A percentile compares a stretch with the other conserved stretches of the same genome.
Conservation (phyloP, 768 basidiomycete species). For the Tylopilus vinaceipallidus region DNA sequence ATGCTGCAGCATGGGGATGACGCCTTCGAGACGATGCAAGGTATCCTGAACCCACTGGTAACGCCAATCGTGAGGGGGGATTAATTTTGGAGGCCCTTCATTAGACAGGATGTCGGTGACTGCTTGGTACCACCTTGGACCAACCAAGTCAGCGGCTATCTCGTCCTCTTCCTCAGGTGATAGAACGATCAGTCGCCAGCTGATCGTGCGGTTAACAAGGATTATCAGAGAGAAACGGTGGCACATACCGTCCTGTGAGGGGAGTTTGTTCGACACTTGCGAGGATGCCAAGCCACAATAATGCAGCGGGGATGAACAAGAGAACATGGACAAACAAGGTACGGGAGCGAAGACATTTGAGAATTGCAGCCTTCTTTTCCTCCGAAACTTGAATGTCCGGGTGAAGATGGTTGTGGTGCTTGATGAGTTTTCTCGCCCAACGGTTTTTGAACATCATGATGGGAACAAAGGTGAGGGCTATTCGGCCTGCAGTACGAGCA, state of each 20-base stretch:
- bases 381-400: constrained; percentile 47
- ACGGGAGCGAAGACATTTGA: constrained; percentile 48
- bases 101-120: constrained; percentile 75
- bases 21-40: constrained; percentile 71
- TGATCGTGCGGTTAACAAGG: constrained; percentile 28
- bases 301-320: constrained; percentile 54
- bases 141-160: constrained; percentile 79
- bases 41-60: constrained; percentile 83
- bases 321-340: constrained; percentile 53
- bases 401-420: constrained; percentile 38
- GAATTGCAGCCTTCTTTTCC: constrained; percentile 47
- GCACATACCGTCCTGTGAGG: constrained; percentile 75
- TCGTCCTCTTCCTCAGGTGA: constrained; percentile 93
- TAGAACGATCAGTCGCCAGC: constrained; percentile 84
- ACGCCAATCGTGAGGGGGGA: constrained; percentile 85
- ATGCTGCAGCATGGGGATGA: constrained; percentile 63
- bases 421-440: constrained; percentile 48
- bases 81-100: constrained; percentile 57
- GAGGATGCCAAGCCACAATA: constrained; percentile 69
- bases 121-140: constrained; percentile 82
- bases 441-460: constrained; percentile 60
- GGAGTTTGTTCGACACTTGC: constrained; percentile 78
- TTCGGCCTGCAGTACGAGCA: constrained; percentile 65
- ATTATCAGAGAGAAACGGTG: not conserved
- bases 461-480: constrained; percentile 76